A percentile compares a stretch with the other conserved stretches of the same genome.
phyloP scores from a whole-genome alignment of 306 rosid genomes.

The Dicorynia guianensis region DNA sequence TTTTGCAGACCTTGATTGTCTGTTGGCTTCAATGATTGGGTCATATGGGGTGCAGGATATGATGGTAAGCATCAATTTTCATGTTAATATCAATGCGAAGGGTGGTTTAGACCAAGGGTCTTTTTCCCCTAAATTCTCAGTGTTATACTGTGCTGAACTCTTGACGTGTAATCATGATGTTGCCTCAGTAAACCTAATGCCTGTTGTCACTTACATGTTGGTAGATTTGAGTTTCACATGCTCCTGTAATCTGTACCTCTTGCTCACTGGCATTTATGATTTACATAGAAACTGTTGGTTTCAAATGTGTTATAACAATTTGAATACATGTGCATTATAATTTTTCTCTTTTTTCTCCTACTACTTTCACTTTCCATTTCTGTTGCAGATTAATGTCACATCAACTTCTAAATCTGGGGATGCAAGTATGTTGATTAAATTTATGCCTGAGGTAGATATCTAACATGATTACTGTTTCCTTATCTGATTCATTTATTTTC shows the following conservation, averaged over 20 bases:
- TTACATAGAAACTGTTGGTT: constrained; percentile 12
- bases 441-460: constrained; percentile 62
- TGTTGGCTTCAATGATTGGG: constrained; percentile 50
- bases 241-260: not conserved
- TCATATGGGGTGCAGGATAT: constrained; percentile 44
- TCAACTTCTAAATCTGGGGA: constrained; percentile 46
- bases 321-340: not conserved
- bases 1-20: constrained; percentile 74
- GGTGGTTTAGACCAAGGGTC: not conserved
- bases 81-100: too few species aligned
- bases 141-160: not conserved
- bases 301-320: not conserved
- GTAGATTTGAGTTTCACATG: constrained; percentile 26
- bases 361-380: constrained; percentile 22
- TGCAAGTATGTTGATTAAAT: constrained; percentile 52
- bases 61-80: constrained; percentile 41
- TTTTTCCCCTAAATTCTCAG: too few species aligned
- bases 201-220: constrained; percentile 24
- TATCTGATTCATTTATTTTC: constrained; percentile 2
- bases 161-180: constrained; percentile 12
- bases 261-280: constrained; percentile 13
- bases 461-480: constrained; percentile 5
- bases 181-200: not conserved
- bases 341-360: not conserved
- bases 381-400: constrained; percentile 35